Percentiles rank a stretch among this genome's conserved stretches.
Conservation (phyloP, 2,329 filamentous ascomycete species). For the Chaetothyriales sp. region DNA sequence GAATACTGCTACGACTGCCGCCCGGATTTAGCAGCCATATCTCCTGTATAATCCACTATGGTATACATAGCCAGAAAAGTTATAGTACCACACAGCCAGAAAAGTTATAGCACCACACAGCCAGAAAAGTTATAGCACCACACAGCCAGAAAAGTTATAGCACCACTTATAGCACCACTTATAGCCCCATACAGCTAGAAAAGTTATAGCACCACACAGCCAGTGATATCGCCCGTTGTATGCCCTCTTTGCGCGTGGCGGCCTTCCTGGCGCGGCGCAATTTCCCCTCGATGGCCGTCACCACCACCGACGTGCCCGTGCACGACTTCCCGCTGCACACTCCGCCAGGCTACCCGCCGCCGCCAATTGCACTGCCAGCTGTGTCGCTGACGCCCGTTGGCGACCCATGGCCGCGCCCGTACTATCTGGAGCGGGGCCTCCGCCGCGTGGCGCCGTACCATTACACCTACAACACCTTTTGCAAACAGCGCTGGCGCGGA, state of each 20-base stretch:
- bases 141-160: no score
- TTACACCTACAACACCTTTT: slow-evolving; percentile 88
- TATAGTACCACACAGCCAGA: no score
- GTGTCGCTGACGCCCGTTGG: slow-evolving; percentile 15
- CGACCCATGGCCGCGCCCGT: slow-evolving; percentile 52
- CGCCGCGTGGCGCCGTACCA: slow-evolving; percentile 76
- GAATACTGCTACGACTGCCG: not conserved
- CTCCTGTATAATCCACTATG: not conserved
- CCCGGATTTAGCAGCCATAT: not conserved
- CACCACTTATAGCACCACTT: no score
- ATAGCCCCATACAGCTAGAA: no score
- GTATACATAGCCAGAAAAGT: no score
- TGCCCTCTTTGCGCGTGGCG: slow-evolving; percentile 26
- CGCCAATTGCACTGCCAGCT: slow-evolving; percentile 11
- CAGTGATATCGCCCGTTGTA: slow-evolving; percentile 19
- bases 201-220: not conserved
- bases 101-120: no score
- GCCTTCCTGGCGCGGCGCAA: slow-evolving; percentile 28
- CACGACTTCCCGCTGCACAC: slow-evolving; percentile 1
- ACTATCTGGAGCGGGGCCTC: slow-evolving; percentile 70
- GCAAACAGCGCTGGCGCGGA: slow-evolving; percentile 85
- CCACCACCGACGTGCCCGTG: slow-evolving; percentile 12
- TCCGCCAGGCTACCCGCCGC: slow-evolving; percentile 8
- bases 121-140: no score
- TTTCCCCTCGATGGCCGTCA: slow-evolving; percentile 27